Evolutionary conservation across 1,139 yeast species (phyloP).

Genomic region (Ashbya aceris): DNA sequence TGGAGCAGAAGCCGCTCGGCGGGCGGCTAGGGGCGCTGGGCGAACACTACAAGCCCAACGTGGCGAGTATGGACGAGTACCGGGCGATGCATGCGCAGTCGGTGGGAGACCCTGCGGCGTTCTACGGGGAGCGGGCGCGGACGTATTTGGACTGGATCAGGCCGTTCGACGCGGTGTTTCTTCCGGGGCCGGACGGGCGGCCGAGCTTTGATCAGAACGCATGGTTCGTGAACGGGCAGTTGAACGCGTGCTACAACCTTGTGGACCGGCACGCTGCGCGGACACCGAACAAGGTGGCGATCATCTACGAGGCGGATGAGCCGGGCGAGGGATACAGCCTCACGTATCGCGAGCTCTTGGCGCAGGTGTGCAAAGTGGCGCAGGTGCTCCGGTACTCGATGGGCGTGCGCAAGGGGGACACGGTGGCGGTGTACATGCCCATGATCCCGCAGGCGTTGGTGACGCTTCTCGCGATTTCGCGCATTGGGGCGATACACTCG

Average conservation of each 20-base stretch:
- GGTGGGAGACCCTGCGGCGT: conserved; percentile 52
- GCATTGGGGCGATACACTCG: conserved; percentile 77
- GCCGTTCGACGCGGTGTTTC: conserved; percentile 50
- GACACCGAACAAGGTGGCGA: conserved; percentile 66
- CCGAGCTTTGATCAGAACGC: conserved; percentile 55
- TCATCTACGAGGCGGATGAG: conserved; percentile 74
- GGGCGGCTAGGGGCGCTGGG: conserved; percentile 28
- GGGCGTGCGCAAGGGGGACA: conserved; percentile 74
- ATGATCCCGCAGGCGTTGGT: conserved; percentile 79
- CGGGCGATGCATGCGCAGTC: conserved; percentile 54
- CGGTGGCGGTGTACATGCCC: conserved; percentile 79
- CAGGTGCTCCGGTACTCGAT: conserved; percentile 49
- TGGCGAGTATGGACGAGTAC: conserved; percentile 42
- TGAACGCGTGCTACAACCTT: conserved; percentile 70
- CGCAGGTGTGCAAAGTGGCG: conserved; percentile 60
- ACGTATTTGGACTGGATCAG: conserved; percentile 53
- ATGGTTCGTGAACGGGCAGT: conserved; percentile 71
- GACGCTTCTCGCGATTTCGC: conserved; percentile 60
- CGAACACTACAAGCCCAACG: conserved; percentile 27
- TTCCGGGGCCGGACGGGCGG: conserved; percentile 38
- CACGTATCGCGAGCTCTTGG: conserved; percentile 63
- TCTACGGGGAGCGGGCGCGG: conserved; percentile 55
- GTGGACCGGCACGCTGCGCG: conserved; percentile 73
- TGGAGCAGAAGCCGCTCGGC: conserved; percentile 20
- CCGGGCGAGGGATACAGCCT: conserved; percentile 52